Base-by-base conservation (phyloP, 1,284 basidiomycete genomes). In the Irpex rosettiformis region DNA sequence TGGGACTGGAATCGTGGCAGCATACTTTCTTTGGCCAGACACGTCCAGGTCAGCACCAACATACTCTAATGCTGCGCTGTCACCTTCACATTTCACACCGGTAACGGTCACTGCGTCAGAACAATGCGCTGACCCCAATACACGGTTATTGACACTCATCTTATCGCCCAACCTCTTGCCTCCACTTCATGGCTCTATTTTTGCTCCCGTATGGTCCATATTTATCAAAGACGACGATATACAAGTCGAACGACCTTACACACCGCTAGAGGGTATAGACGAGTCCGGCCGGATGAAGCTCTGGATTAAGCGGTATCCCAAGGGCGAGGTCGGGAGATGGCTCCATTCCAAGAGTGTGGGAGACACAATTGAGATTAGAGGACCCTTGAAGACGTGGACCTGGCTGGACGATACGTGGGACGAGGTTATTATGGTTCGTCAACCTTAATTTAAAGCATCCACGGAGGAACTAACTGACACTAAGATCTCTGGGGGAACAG, bases 211-310 rank as follows among this genome's bases (percentile, higher is more conserved):
- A 59, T 91, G 86, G 82, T 88, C 88, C 28, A 73, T 94, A 18
- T 93, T 81, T 69, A 78, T 94, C 68, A 93, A 93, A 65, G 90
- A 94, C 67, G 88, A 89, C 62, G 91, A 92, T 64, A 89, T 94
- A 21, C 92, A 94, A 71, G 89, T 94, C n/a, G 91, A 94, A 68
- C 74, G 92, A 54, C 85, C 91, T 3, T 94, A 93, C 68, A 94
- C 93, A 3, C 90, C 91, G 0, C 72, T 93, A 43, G 78, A 85
- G 63, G 86, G 89, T 11, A 75, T 91, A 22, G 85, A 88, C 58
- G 70, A 77, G 60, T 69, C 84, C 33, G 85, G 89, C 1, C 73
- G 76, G 54, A 85, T 91, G 78, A 73, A 74, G 48, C 81, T 92
- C 52, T 93, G 90, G 88, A 79, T 94, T 33, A 91, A 91, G 73